Conservation (phyloP, 257 asterid species). For the Solanum lycopersicoides region DNA sequence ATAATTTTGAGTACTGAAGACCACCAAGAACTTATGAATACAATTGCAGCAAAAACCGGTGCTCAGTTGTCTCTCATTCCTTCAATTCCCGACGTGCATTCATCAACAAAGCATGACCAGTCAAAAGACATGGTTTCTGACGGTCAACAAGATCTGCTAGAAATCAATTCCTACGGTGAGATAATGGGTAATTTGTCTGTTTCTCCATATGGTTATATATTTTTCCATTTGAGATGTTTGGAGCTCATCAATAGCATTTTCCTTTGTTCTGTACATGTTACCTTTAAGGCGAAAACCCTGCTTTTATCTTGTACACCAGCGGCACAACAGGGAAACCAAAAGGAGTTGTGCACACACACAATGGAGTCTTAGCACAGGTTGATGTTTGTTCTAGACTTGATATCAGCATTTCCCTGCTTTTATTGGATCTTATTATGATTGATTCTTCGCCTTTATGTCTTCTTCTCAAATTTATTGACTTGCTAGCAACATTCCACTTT, state of each 20-base stretch:
- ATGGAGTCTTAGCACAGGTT: slow-evolving; percentile 86
- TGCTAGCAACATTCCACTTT: background rate
- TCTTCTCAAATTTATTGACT: background rate
- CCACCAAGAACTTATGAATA: slow-evolving; percentile 72
- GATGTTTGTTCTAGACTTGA: background rate
- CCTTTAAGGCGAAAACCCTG: slow-evolving; percentile 65
- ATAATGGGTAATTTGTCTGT: slow-evolving; percentile 33
- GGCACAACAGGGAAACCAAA: slow-evolving; percentile 98
- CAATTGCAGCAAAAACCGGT: slow-evolving; percentile 70
- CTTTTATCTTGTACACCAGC: slow-evolving; percentile 85
- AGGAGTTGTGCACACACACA: slow-evolving; percentile 98
- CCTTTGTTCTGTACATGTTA: slow-evolving; percentile 6
- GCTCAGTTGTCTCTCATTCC: slow-evolving; percentile 76
- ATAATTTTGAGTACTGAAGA: slow-evolving; percentile 85
- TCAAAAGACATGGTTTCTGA: slow-evolving; percentile 13
- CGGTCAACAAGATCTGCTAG: background rate
- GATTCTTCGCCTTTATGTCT: background rate
- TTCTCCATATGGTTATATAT: background rate
- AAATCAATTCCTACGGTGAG: slow-evolving; percentile 16
- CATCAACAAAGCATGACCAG: slow-evolving; percentile 20
- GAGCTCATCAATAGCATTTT: background rate
- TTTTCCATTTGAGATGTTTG: background rate
- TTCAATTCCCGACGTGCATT: slow-evolving; percentile 22
- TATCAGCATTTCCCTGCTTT: background rate
- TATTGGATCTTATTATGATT: background rate